Evolutionary conservation across 2,329 filamentous ascomycete species (phyloP).

Genomic region (Stagonosporopsis vannaccii): DNA sequence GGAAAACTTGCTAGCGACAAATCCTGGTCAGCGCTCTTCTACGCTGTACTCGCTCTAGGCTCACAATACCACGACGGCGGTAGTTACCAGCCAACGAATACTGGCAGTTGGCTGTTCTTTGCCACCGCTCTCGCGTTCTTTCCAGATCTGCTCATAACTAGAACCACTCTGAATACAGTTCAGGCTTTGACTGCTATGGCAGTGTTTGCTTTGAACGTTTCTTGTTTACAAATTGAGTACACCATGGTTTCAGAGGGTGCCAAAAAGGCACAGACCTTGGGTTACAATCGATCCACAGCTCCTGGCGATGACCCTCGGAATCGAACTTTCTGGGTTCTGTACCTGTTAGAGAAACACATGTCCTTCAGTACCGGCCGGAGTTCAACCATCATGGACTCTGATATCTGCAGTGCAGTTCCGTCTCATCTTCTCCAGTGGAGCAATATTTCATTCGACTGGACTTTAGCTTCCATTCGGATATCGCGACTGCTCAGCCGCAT

Average conservation of each 20-base stretch:
- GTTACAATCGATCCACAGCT: constrained; percentile 38
- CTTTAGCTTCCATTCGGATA: not conserved
- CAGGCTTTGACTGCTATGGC: constrained; percentile 43
- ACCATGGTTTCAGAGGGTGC: constrained; percentile 28
- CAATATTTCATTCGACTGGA: not conserved
- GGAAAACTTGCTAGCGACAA: constrained; percentile 35
- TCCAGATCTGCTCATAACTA: constrained; percentile 42
- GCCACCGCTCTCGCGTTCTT: constrained; percentile 48
- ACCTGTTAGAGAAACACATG: constrained; percentile 49
- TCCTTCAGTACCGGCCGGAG: constrained; percentile 41
- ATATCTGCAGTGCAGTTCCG: not conserved
- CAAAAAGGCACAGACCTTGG: constrained; percentile 43
- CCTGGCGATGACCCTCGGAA: constrained; percentile 22
- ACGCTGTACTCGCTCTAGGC: constrained; percentile 50
- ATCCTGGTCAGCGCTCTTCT: constrained; percentile 51
- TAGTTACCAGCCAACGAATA: constrained; percentile 51
- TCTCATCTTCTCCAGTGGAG: not conserved
- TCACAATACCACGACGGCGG: constrained; percentile 47
- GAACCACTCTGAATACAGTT: constrained; percentile 29
- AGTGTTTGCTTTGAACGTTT: constrained; percentile 48
- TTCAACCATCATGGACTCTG: constrained; percentile 42
- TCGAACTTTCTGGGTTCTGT: constrained; percentile 53
- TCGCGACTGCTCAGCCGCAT: not conserved
- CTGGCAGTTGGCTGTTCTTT: constrained; percentile 52
- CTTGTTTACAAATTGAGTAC: constrained; percentile 46